Evolutionary conservation across 2,329 filamentous ascomycete species (phyloP), one percentile per base, ranked within the genome.

Genomic region (Kalmusia sp.): DNA sequence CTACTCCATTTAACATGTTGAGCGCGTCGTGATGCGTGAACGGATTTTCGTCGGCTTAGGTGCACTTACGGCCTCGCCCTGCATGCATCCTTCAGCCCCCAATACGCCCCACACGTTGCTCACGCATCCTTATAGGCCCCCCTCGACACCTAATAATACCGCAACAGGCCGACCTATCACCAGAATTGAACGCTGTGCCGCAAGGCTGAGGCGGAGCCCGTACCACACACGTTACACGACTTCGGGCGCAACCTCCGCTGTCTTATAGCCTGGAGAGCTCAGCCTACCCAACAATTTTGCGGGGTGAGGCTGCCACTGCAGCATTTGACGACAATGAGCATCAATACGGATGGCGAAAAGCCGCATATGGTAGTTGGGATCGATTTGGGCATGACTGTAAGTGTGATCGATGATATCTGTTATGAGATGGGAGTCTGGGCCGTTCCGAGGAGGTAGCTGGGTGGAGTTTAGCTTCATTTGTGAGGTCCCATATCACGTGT

Each of bases 341-440:
- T 37, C 4, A 12, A 44, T 47, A 61, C 40, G 37, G 45, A 59
- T 47, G 54, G 41, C 24, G 54, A 63, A 31, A 65, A 59, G 46
- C 70, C 70, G 27, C 65, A 74, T 19, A 64, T 73, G 67, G 62
- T 73, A 4, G 57, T 73, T 33, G 67, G 65, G 3, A 57, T 73
- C 22, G 70, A 75, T 54, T 61, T 73, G 54, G 72, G 72, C 9
- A 75, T 74, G 71, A 74, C 71, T 73, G 72, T 73, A 59, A 63
- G 69, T 72, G 11, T 12, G 6, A 31, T 4, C 5, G 21, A 30
- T 47, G 31, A 19, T 15, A 19, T 11, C 37, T 6, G 31, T 5
- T 15, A 25, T 17, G 28, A 15, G 25, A 14, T 8, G 15, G 22
- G n/a, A n/a, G 51, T n/a, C 35, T 40, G 40, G 28, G 35, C 15